Conservation (phyloP, 2,329 filamentous ascomycete species). For the Colletotrichum phormii region DNA sequence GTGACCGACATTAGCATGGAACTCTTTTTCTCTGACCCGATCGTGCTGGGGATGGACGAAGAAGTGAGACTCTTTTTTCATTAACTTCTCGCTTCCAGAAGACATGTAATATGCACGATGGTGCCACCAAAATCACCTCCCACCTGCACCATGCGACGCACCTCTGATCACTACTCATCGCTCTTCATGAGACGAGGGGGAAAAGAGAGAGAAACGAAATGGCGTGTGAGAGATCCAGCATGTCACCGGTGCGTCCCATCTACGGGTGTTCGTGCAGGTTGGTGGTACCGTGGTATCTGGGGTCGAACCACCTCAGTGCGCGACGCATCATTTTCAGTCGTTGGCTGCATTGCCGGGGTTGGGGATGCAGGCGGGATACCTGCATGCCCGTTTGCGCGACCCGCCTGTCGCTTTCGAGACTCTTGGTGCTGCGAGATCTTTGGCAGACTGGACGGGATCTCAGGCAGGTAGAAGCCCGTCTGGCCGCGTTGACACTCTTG, state of each 20-base stretch:
- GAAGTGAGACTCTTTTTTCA: neutral
- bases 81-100: constrained; percentile 5
- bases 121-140: neutral
- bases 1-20: neutral
- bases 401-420: constrained; percentile 7
- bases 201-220: neutral
- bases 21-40: neutral
- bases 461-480: neutral
- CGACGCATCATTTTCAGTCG: constrained; percentile 17
- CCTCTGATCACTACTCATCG: neutral
- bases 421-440: neutral
- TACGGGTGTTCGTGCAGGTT: neutral
- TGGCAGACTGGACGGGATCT: neutral
- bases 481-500: neutral
- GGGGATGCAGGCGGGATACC: constrained; percentile 17
- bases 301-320: neutral
- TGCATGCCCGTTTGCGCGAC: constrained; percentile 8
- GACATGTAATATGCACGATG: neutral
- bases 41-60: neutral
- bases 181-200: neutral
- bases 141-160: neutral
- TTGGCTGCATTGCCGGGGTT: constrained; percentile 23
- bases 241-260: constrained; percentile 12
- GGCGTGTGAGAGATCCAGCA: constrained; percentile 13
- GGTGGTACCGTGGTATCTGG: constrained; percentile 8